Conservation (phyloP, 106 monocot species). For the Narthecium ossifragum region DNA sequence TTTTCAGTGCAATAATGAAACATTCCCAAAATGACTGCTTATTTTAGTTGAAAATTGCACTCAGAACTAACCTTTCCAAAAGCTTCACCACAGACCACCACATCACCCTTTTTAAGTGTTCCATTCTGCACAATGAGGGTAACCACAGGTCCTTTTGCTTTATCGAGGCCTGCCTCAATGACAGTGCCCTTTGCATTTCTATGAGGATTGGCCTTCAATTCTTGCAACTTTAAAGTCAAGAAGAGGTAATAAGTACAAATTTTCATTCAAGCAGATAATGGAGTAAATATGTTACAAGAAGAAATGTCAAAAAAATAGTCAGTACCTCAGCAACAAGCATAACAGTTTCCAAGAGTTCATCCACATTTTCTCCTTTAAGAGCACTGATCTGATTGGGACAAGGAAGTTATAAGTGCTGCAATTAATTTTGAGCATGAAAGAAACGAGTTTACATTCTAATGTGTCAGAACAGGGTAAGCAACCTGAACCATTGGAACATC, state of each 20-base stretch:
- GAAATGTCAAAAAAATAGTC: neutral
- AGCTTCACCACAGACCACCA: conserved; percentile 86
- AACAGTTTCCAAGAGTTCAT: conserved; percentile 86
- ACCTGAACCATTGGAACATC: conserved; percentile 95
- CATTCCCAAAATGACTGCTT: no score
- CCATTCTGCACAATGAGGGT: conserved; percentile 96
- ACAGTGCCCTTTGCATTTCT: conserved; percentile 93
- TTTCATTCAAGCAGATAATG: neutral
- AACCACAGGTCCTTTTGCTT: conserved; percentile 76
- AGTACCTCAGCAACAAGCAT: conserved; percentile 96
- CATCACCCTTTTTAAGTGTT: conserved; percentile 77
- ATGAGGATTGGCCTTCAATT: conserved; percentile 93
- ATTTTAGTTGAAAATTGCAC: neutral
- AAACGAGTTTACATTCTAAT: no score
- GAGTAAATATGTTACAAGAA: neutral
- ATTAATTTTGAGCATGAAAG: neutral
- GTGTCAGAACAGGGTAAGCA: conserved; percentile 2
- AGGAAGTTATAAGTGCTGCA: neutral
- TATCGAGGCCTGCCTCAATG: conserved; percentile 91
- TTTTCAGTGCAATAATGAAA: no score
- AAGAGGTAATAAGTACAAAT: neutral
- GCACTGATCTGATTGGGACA: conserved; percentile 74
- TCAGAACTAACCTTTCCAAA: conserved; percentile 81
- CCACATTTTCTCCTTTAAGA: conserved; percentile 89
- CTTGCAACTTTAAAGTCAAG: conserved; percentile 66